Evolutionary conservation across 106 monocot species (phyloP).

Genomic region (Acanthochlamys bracteata): DNA sequence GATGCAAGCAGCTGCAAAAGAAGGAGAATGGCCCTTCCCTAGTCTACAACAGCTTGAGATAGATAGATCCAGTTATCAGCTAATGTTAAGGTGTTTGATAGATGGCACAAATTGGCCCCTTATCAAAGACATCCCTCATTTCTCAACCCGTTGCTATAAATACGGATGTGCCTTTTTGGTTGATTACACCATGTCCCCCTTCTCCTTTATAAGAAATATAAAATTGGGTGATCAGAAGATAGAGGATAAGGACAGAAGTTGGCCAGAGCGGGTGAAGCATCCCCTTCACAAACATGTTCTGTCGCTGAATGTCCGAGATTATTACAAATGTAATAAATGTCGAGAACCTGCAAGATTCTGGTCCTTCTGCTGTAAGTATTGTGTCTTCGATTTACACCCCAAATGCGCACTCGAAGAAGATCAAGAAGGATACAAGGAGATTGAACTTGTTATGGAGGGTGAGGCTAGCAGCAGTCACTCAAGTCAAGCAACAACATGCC

Average conservation of each 20-base stretch:
- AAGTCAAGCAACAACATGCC: too few species aligned
- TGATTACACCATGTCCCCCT: neutral
- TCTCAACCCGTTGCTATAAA: neutral
- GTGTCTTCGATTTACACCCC: too few species aligned
- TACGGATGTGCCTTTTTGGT: neutral
- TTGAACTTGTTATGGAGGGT: neutral
- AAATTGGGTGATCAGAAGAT: neutral
- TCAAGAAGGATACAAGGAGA: too few species aligned
- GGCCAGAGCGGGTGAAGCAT: too few species aligned
- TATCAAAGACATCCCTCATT: conserved; percentile 3
- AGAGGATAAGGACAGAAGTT: neutral
- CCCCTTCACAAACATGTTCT: too few species aligned
- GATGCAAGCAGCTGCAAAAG: neutral
- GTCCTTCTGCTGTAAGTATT: too few species aligned
- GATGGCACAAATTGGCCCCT: neutral
- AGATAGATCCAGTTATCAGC: neutral
- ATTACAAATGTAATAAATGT: too few species aligned
- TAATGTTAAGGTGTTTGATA: conserved; percentile 2
- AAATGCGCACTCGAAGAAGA: too few species aligned
- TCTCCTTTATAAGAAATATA: neutral
- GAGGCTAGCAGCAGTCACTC: too few species aligned
- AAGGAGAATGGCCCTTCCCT: neutral
- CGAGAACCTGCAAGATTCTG: too few species aligned
- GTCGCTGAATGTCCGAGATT: too few species aligned
- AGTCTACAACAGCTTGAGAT: neutral